A percentile compares a stretch with the other conserved stretches of the same genome.
These are phyloP conservation scores for Claviceps sp. DNA, from an alignment of 2,329 filamentous ascomycete species.

Conservation along the genomic window DNA sequence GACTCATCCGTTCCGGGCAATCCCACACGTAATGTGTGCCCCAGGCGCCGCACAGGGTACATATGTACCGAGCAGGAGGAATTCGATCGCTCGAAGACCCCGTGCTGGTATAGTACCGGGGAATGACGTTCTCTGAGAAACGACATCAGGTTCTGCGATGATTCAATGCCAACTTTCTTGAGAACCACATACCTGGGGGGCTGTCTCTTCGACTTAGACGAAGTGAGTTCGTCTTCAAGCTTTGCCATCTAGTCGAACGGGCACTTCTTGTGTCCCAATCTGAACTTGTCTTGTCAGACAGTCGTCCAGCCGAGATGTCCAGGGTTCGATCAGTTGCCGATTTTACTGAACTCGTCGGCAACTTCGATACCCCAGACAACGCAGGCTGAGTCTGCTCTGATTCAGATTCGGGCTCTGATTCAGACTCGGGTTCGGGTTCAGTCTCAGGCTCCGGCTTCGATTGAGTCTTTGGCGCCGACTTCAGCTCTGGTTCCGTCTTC, in stretches of 20 bases:
- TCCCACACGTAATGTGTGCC: slow-evolving; percentile 3
- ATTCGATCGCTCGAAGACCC: not conserved
- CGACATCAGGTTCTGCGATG: not conserved
- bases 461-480: too few species aligned
- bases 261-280: not conserved
- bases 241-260: not conserved
- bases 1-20: not conserved
- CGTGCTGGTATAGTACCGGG: not conserved
- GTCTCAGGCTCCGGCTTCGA: too few species aligned
- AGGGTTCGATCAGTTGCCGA: not conserved
- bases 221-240: not conserved
- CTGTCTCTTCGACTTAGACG: not conserved
- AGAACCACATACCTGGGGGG: not conserved
- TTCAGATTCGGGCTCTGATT: too few species aligned
- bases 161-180: not conserved
- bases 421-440: too few species aligned
- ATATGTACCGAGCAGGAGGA: slow-evolving; percentile 2
- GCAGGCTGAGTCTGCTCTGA: too few species aligned
- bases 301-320: not conserved
- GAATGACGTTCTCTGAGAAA: not conserved
- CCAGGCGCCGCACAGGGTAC: not conserved
- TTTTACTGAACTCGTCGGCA: not conserved
- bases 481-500: not conserved
- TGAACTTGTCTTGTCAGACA: not conserved
- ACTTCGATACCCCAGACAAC: too few species aligned